Evolutionary conservation across 2,329 filamentous ascomycete genomes (phyloP).

Genomic region (Dactylellina sp.): DNA sequence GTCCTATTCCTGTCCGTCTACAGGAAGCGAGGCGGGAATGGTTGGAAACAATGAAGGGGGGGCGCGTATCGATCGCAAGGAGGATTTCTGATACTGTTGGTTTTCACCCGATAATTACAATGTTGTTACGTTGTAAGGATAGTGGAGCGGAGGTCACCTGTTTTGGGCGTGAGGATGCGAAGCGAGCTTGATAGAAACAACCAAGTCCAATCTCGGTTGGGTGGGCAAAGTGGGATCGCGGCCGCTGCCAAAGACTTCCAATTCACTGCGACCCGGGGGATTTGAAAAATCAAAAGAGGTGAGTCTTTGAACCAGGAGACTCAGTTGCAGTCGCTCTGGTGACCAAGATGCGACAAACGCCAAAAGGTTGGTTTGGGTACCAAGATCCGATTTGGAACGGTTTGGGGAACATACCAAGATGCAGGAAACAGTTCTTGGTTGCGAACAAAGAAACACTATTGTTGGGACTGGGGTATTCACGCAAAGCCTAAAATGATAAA

Average conservation of each 20-base stretch:
- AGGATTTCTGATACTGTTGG: conserved; percentile 38
- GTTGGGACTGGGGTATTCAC: conserved; percentile 24
- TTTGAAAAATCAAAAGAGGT: conserved; percentile 15
- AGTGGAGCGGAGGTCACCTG: conserved; percentile 56
- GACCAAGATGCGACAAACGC: conserved; percentile 19
- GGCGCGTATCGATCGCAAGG: conserved; percentile 57
- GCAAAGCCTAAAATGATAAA: conserved; percentile 36
- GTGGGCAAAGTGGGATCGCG: conserved; percentile 47
- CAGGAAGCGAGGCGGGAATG: conserved; percentile 36
- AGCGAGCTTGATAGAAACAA: conserved; percentile 49
- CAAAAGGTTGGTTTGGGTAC: conserved; percentile 17
- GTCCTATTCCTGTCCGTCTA: conserved; percentile 45
- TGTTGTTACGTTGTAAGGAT: conserved; percentile 53
- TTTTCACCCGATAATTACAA: conserved; percentile 48
- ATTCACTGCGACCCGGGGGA: conserved; percentile 35
- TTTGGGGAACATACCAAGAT: conserved; percentile 11
- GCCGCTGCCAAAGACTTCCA: conserved; percentile 30
- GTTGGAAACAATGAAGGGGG: conserved; percentile 26
- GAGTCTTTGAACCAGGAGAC: conserved; percentile 7
- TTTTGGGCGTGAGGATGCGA: conserved; percentile 55
- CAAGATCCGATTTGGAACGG: conserved; percentile 42
- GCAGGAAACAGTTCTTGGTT: background rate
- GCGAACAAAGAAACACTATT: conserved; percentile 33
- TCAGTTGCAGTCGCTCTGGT: conserved; percentile 17
- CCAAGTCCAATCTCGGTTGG: conserved; percentile 55